These are phyloP conservation scores for Phytophthora ohioensis DNA, from an alignment of 352 stramenopile species.

Conservation along the genomic window DNA sequence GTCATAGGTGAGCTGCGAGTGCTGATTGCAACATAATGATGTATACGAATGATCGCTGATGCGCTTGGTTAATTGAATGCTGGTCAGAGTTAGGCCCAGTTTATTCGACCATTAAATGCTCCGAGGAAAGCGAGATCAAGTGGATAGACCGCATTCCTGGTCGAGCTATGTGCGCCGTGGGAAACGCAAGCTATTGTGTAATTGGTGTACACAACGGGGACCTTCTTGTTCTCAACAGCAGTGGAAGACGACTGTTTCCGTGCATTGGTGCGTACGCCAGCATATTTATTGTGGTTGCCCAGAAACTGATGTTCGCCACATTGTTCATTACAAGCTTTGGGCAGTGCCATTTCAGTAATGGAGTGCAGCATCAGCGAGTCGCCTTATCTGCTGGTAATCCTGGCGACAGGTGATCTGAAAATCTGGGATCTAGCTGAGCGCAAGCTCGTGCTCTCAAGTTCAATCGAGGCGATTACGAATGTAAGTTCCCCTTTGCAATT, in stretches of 20 bases:
- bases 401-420: conserved; percentile 66
- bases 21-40: background rate
- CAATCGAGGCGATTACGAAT: conserved; percentile 71
- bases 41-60: conserved; percentile 5
- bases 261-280: conserved; percentile 64
- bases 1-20: conserved; percentile 49
- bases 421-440: conserved; percentile 75
- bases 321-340: conserved; percentile 56
- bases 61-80: conserved; percentile 3
- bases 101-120: conserved; percentile 81
- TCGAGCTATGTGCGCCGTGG: conserved; percentile 57
- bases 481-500: conserved; percentile 34
- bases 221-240: conserved; percentile 70
- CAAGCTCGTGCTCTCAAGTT: conserved; percentile 62
- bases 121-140: conserved; percentile 54
- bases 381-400: conserved; percentile 78
- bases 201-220: conserved; percentile 72
- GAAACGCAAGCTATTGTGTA: conserved; percentile 74
- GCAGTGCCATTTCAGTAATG: conserved; percentile 64
- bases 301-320: background rate
- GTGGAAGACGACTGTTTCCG: conserved; percentile 78
- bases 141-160: conserved; percentile 87
- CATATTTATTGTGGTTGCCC: background rate
- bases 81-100: conserved; percentile 62
- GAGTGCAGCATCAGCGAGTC: conserved; percentile 75